Percentiles rank a stretch among this genome's conserved stretches.
phyloP scores from a whole-genome alignment of 2,329 filamentous ascomycete species.

The Aureobasidium sp. region DNA sequence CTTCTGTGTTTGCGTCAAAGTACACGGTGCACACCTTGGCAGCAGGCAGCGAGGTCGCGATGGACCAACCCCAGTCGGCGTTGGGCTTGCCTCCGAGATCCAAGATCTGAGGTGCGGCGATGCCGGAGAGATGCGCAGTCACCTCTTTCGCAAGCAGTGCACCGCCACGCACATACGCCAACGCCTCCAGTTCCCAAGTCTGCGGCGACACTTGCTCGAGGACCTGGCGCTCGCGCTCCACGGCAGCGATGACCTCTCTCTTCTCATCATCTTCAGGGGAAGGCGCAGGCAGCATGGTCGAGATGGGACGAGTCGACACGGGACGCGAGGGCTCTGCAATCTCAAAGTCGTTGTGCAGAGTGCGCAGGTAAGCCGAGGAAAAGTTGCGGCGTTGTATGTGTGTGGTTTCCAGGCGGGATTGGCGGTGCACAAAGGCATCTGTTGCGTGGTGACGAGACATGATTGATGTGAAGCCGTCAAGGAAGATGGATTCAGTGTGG shows the following conservation, averaged over 20 bases:
- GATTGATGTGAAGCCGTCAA: slow-evolving; percentile 74
- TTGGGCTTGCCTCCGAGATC: slow-evolving; percentile 78
- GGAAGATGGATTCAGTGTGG: slow-evolving; percentile 65
- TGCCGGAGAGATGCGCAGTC: slow-evolving; percentile 27
- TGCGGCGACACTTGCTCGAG: slow-evolving; percentile 57
- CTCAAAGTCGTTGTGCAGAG: slow-evolving; percentile 78
- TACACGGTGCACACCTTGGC: slow-evolving; percentile 67
- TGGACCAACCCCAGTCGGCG: slow-evolving; percentile 94
- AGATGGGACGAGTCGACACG: slow-evolving; percentile 35
- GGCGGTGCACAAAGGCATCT: slow-evolving; percentile 78
- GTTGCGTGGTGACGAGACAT: slow-evolving; percentile 52
- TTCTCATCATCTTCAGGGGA: slow-evolving; percentile 21
- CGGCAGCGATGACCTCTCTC: slow-evolving; percentile 25
- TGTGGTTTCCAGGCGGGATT: slow-evolving; percentile 77
- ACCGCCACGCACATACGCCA: slow-evolving; percentile 52
- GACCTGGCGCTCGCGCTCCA: slow-evolving; percentile 72
- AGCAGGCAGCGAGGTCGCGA: slow-evolving; percentile 75
- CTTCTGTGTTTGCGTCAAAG: slow-evolving; percentile 50
- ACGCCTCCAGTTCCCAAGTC: slow-evolving; percentile 54
- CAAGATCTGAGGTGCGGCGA: slow-evolving; percentile 56
- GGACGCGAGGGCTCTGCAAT: slow-evolving; percentile 46
- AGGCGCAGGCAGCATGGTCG: slow-evolving; percentile 30
- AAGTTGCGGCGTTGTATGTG: slow-evolving; percentile 74
- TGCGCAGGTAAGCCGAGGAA: slow-evolving; percentile 60
- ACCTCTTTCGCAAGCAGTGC: slow-evolving; percentile 49